Percentiles rank a stretch among this genome's conserved stretches.
These are phyloP conservation scores for Tulasnella sp. DNA, from an alignment of 768 basidiomycete genomes.

Conservation along the genomic window DNA sequence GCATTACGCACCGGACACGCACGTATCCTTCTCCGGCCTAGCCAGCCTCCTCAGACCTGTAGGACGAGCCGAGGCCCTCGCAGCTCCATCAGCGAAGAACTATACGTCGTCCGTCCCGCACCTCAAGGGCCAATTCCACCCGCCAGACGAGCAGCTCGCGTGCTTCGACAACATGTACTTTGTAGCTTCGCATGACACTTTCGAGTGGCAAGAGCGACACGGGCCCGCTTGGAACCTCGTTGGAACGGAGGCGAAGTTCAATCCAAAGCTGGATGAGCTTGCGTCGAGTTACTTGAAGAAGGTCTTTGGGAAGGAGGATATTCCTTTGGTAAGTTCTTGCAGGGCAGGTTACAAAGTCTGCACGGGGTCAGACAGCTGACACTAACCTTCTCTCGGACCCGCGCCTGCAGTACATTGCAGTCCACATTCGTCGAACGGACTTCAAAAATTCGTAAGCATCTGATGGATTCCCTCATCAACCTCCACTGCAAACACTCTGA, in stretches of 20 bases:
- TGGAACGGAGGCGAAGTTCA: constrained; percentile 26
- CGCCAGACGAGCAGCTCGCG: constrained; percentile 39
- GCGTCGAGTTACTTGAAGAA: constrained; percentile 2
- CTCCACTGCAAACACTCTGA: neutral
- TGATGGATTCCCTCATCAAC: neutral
- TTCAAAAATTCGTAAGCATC: constrained; percentile 4
- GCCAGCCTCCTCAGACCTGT: constrained; percentile 36
- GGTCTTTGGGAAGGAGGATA: neutral
- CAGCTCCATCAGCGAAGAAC: neutral
- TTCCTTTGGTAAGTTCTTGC: neutral
- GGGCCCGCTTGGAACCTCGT: constrained; percentile 38
- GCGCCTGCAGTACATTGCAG: constrained; percentile 21
- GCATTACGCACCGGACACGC: constrained; percentile 22
- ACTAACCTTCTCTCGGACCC: neutral
- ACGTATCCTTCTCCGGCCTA: constrained; percentile 38
- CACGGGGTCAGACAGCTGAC: neutral
- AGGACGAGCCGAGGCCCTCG: constrained; percentile 33
- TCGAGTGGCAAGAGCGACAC: constrained; percentile 39
- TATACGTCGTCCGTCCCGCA: neutral
- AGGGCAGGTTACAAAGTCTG: neutral
- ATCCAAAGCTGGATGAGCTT: constrained; percentile 4
- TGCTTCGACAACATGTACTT: constrained; percentile 40
- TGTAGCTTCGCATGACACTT: neutral
- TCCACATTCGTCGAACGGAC: constrained; percentile 26
- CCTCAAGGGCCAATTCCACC: constrained; percentile 16